A percentile compares a stretch with the other conserved stretches of the same genome.
Conservation (phyloP, 1,139 yeast species). For the Saccharomyces hybrid region DNA sequence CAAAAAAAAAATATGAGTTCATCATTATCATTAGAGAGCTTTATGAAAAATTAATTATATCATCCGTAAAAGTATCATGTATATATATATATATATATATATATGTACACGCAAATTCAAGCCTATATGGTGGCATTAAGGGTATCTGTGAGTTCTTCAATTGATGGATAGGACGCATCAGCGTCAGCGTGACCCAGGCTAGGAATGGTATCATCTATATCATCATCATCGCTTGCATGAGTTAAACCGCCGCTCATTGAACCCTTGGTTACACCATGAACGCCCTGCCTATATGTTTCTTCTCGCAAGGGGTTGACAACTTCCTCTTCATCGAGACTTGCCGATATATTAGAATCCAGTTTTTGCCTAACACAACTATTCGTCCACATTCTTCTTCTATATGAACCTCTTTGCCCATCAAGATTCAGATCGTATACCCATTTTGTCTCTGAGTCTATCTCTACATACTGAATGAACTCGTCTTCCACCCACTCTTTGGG, state of each 20-base stretch:
- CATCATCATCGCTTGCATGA: background rate
- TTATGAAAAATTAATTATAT: constrained; percentile 32
- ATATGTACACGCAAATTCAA: background rate
- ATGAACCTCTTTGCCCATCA: constrained; percentile 29
- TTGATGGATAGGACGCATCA: constrained; percentile 6
- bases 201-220: background rate
- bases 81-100: background rate
- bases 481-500: constrained; percentile 55
- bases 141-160: constrained; percentile 6
- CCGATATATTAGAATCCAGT: constrained; percentile 8
- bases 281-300: constrained; percentile 9
- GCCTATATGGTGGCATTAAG: constrained; percentile 6
- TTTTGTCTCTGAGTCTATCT: constrained; percentile 59
- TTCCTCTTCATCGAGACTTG: constrained; percentile 9
- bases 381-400: constrained; percentile 51
- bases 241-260: constrained; percentile 19
- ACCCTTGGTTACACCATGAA: constrained; percentile 20
- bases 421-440: constrained; percentile 61
- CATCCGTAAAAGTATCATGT: background rate
- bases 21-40: constrained; percentile 43
- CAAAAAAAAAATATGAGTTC: constrained; percentile 24
- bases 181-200: constrained; percentile 2
- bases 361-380: constrained; percentile 33
- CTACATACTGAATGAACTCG: constrained; percentile 45
- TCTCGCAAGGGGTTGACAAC: constrained; percentile 16